Conservation (phyloP, 192 early-diverging fungal genomes). For the Podila verticillata region DNA sequence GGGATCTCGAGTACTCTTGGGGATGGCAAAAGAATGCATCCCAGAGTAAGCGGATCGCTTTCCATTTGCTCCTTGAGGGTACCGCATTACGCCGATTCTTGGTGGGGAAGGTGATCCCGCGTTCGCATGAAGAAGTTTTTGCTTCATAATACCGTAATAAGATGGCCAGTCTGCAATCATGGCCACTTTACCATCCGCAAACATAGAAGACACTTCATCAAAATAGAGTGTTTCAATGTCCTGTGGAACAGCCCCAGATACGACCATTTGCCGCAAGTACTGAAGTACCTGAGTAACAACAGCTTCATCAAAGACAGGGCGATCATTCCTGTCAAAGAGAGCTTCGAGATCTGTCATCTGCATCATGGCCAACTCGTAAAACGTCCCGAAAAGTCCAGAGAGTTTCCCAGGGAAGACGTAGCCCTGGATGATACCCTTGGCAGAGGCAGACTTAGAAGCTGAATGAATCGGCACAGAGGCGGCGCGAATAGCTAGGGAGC, state of each 20-base stretch:
- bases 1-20: slow-evolving; percentile 17
- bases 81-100: slow-evolving; percentile 26
- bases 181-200: slow-evolving; percentile 28
- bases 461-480: background rate
- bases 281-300: slow-evolving; percentile 16
- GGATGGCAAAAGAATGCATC: slow-evolving; percentile 45
- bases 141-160: slow-evolving; percentile 31
- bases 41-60: slow-evolving; percentile 35
- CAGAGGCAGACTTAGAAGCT: background rate
- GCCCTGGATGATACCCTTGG: slow-evolving; percentile 9
- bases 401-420: slow-evolving; percentile 43
- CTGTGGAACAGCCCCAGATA: slow-evolving; percentile 14
- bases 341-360: slow-evolving; percentile 15
- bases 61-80: slow-evolving; percentile 17
- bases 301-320: slow-evolving; percentile 23
- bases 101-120: background rate
- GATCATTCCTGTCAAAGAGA: slow-evolving; percentile 14
- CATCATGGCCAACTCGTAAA: slow-evolving; percentile 47
- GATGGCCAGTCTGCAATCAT: slow-evolving; percentile 43
- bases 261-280: slow-evolving; percentile 11
- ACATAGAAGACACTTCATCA: slow-evolving; percentile 35
- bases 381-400: slow-evolving; percentile 37
- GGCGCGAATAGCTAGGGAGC: background rate
- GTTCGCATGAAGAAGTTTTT: background rate
- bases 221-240: slow-evolving; percentile 38